A percentile compares a stretch with the other conserved stretches of the same genome.
Evolutionary conservation across 2,329 filamentous ascomycete species (phyloP).

Genomic region (Venturiaceae sp.): DNA sequence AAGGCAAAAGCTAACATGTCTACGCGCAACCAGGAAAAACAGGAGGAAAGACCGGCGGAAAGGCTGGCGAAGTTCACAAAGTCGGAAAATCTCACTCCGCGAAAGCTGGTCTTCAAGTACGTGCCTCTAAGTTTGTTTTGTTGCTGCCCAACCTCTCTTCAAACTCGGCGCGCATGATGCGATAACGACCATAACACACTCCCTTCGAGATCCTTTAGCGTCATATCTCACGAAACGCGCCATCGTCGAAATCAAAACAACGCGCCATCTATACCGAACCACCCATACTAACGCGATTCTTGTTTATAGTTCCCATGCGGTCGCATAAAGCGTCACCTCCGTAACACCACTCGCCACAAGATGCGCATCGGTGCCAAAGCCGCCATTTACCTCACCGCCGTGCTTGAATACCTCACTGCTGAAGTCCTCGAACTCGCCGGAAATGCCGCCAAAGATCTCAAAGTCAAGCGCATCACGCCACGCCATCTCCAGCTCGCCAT

Average conservation of each 20-base stretch:
- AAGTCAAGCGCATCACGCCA: slow-evolving; percentile 98
- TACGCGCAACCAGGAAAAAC: slow-evolving; percentile 34
- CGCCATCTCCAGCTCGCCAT: slow-evolving; percentile 97
- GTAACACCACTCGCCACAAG: slow-evolving; percentile 99
- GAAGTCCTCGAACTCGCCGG: slow-evolving; percentile 97
- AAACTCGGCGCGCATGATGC: background rate
- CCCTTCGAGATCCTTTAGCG: background rate
- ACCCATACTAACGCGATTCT: background rate
- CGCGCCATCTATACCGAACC: too few relatives aligned
- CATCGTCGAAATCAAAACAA: background rate
- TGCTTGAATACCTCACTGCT: slow-evolving; percentile 94
- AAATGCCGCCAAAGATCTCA: slow-evolving; percentile 98
- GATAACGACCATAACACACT: background rate
- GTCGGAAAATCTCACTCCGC: slow-evolving; percentile 89
- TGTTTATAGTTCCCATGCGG: slow-evolving; percentile 82
- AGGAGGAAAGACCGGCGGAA: slow-evolving; percentile 84
- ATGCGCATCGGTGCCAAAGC: slow-evolving; percentile 99
- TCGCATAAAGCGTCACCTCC: slow-evolving; percentile 99
- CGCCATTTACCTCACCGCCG: slow-evolving; percentile 94
- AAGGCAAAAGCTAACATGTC: slow-evolving; percentile 17
- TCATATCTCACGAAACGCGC: background rate
- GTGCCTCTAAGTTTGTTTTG: slow-evolving; percentile 23
- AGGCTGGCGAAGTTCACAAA: slow-evolving; percentile 66
- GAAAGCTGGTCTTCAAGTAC: slow-evolving; percentile 90
- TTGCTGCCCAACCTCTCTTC: background rate